These are phyloP conservation scores for Brettanomyces bruxellensis DNA, from an alignment of 805 yeast species.

Conservation along the genomic window DNA sequence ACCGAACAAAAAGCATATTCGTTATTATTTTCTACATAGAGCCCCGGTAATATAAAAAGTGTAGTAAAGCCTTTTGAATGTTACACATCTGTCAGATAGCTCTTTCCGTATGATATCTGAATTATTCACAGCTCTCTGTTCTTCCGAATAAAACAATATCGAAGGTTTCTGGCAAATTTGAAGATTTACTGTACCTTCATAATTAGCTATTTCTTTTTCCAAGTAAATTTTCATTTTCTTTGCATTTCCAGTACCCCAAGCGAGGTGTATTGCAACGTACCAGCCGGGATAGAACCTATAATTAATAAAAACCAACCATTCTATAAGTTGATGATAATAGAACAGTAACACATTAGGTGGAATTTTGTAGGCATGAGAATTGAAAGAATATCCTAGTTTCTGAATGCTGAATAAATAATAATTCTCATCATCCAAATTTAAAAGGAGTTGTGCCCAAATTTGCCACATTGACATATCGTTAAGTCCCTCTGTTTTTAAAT, in stretches of 20 bases:
- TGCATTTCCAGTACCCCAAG: neutral
- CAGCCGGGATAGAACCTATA: slow-evolving; percentile 9
- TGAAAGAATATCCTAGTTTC: neutral
- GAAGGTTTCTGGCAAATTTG: no score
- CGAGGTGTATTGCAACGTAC: slow-evolving; percentile 2
- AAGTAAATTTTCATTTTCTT: neutral
- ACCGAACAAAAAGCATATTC: neutral
- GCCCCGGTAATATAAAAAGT: neutral
- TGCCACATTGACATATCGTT: slow-evolving; percentile 18
- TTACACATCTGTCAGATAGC: slow-evolving; percentile 5
- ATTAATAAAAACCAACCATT: slow-evolving; percentile 6
- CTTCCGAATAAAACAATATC: no score
- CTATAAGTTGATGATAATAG: slow-evolving; percentile 1
- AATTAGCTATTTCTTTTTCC: neutral
- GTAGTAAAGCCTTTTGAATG: neutral
- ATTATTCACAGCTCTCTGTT: no score
- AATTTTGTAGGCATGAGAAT: neutral
- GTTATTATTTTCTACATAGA: neutral
- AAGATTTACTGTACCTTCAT: neutral
- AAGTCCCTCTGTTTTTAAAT: slow-evolving; percentile 8
- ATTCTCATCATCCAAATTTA: slow-evolving; percentile 5
- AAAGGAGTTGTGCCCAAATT: slow-evolving; percentile 7
- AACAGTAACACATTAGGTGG: neutral
- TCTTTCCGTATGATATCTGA: slow-evolving; percentile 5
- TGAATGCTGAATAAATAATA: slow-evolving; percentile 7